Base-by-base conservation (phyloP, 139 green algal species). In the Tetraselmis chui region DNA sequence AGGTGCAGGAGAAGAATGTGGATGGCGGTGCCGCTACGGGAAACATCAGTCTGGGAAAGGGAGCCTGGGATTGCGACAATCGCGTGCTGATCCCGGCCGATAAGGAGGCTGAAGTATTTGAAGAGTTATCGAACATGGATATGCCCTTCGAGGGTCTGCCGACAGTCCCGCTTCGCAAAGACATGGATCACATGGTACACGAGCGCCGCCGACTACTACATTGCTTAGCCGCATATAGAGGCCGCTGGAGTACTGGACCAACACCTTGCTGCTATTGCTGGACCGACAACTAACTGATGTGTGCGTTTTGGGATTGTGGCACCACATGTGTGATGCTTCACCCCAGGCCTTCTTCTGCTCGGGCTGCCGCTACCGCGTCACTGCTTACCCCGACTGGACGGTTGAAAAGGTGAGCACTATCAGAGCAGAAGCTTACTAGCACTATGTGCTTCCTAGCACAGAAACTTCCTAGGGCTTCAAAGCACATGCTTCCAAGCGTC, bases 81-180 rank as follows among this genome's bases (percentile, higher is more conserved):
- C 92, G 94, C 75, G 80, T 31, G 24, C 89, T 92, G 81, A 98
- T 98, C 24, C 91, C 94, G 0, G 90, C 92, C 0, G 94, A 98
- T 59, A 96, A 96, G 77, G 95, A 98, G 92, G 95, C 93, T 0
- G 89, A 94, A 79, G 95, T 97, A 27, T 98, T 98, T 85, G 94
- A 98, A 58, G 95, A 98, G 87, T 94, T 98, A 30, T 89, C 94
- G 23, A 98, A 93, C 26, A 97, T 97, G 93, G 95, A 98, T 24
- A 89, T 93, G 32, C 88, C 89, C 2, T 98, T 97, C 32, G 93
- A 98, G 81, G 95, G 94, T 80, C 97, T 98, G 77, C 93, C 95
- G 28, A 98, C 95, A 2, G 92, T 98, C 2, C 95, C 94, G 5
- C 93, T 93, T 0, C 89, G 93, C 27, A 98, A 95, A 84, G 92